Evolutionary conservation across 768 basidiomycete species (phyloP), one percentile per base, ranked within the genome.

Genomic region (Coprinopsis sp.): DNA sequence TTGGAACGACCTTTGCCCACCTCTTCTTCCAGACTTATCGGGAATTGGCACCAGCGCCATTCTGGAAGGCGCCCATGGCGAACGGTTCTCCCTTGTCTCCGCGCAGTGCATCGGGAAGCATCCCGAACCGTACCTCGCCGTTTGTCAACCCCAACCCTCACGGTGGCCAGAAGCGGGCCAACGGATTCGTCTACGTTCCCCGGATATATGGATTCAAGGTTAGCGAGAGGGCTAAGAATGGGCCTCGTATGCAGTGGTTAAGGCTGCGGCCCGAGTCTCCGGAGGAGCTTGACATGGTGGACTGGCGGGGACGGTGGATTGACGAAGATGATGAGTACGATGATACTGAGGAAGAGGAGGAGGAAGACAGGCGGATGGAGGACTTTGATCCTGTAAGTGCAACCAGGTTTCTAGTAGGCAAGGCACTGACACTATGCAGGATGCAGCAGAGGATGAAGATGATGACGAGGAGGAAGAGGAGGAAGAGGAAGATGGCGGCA

Each of bases 141-240:
- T 90, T 92, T 56, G 73, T 81, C 23, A 96, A 95, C 60, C 92
- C 93, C 2, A 93, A 94, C 62, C 81, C 84, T 1, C 78, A 91
- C 52, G 90, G 90, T 8, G 90, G 90, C 0, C 91, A 95, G 66
- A 93, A 92, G 65, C 81, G 81, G 33, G 88, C 93, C 2, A 78
- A 82, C 23, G 91, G 90, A 4, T 82, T 84, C 61, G 80, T 97
- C 12, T 98, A 99, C 60, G 76, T 82, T 13, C 90, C 94, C 4
- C 79, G 87, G 64, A 95, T 99, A 60, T 98, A 98, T 57, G 96
- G 96, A 0, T 99, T 99, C 77, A 90, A 87, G 67, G 95, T 99
- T 22, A 93, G 87, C 60, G 96, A 99, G 64, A 74, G 90, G 42
- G 92, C 96, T 10, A 88, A 91, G 64, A 89, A 81, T 56, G 96